phyloP scores from a whole-genome alignment of 139 green algal species.

The Chlamydomonas sphaeroides region DNA sequence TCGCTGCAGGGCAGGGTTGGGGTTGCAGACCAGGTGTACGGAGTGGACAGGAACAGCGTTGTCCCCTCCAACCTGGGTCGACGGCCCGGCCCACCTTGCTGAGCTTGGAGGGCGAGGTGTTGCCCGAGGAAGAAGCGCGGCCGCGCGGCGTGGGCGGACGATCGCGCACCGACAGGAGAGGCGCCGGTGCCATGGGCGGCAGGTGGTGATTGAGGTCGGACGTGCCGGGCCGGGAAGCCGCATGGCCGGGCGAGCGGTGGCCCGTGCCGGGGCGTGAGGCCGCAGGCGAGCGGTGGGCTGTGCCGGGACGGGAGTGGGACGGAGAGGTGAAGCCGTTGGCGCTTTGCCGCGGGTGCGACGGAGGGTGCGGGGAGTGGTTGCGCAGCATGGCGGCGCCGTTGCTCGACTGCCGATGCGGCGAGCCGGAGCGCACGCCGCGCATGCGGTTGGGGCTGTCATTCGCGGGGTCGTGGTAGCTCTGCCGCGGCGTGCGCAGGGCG shows the following conservation, averaged over 20 bases:
- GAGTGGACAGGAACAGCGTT: too few species aligned
- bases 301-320: not conserved
- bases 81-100: too few species aligned
- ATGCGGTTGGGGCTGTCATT: too few species aligned
- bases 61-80: too few species aligned
- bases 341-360: not conserved
- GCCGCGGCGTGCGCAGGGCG: not conserved
- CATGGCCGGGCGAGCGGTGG: not conserved
- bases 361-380: not conserved
- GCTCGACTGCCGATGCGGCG: too few species aligned
- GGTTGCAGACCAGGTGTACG: too few species aligned
- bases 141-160: constrained; percentile 18
- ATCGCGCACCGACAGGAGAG: not conserved
- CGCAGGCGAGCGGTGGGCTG: not conserved
- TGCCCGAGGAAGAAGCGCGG: not conserved
- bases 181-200: not conserved
- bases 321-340: not conserved
- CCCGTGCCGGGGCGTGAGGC: not conserved
- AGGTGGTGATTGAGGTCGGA: not conserved
- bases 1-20: too few species aligned
- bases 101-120: not conserved
- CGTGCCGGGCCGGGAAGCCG: not conserved
- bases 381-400: too few species aligned
- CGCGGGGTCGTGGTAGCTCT: not conserved
- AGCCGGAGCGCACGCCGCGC: not conserved